Evolutionary conservation across 1,284 basidiomycete genomes (phyloP).

Genomic region (Microbotryum violaceum): DNA sequence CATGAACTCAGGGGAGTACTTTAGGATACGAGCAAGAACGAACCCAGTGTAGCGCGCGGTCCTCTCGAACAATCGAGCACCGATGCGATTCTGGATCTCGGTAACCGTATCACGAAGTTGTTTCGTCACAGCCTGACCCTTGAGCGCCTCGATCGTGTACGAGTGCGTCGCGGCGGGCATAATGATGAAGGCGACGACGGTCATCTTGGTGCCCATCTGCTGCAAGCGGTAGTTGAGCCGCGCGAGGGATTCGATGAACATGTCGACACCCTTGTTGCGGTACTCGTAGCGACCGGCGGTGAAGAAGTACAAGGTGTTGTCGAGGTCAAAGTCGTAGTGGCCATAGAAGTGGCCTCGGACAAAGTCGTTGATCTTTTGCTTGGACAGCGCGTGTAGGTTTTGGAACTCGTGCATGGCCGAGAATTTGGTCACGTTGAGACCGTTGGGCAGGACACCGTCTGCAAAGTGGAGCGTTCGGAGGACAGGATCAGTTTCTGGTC

Average conservation of each 20-base stretch:
- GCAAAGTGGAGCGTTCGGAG: conserved; percentile 1
- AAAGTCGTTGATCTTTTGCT: conserved; percentile 97
- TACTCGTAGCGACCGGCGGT: conserved; percentile 99
- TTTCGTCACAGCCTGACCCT: conserved; percentile 96
- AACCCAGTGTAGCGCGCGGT: conserved; percentile 84
- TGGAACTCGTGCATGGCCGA: conserved; percentile 95
- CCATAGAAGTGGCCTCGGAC: conserved; percentile 97
- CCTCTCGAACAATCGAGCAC: conserved; percentile 83
- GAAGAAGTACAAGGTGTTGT: conserved; percentile 97
- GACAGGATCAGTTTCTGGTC: neutral
- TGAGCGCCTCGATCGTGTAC: conserved; percentile 94
- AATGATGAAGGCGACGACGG: conserved; percentile 96
- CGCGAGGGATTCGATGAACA: conserved; percentile 96
- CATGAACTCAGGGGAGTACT: no score
- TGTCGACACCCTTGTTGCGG: conserved; percentile 97
- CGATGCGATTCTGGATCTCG: conserved; percentile 88
- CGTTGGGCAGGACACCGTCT: conserved; percentile 96
- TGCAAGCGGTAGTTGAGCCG: conserved; percentile 84
- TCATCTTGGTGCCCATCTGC: conserved; percentile 66
- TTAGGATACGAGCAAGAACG: conserved; percentile 33
- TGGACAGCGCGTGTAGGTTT: conserved; percentile 78
- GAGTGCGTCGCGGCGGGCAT: conserved; percentile 95
- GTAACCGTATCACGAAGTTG: conserved; percentile 90
- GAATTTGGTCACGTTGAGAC: conserved; percentile 95
- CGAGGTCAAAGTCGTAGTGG: conserved; percentile 58